These are phyloP conservation scores for Vaccinium darrowii DNA, from an alignment of 148 eudicot genomes.

Conservation along the genomic window DNA sequence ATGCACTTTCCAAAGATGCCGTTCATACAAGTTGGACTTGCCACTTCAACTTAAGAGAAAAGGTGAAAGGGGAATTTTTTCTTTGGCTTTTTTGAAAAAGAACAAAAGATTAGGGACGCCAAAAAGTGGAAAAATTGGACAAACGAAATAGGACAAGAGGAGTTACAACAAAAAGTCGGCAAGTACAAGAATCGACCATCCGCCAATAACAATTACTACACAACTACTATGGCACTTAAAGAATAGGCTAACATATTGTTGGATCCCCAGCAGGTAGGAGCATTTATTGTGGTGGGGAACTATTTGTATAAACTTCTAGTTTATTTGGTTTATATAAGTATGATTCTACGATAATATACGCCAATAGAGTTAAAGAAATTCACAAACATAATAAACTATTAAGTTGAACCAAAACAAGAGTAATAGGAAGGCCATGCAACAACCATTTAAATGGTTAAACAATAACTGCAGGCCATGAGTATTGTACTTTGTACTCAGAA, in stretches of 20 bases:
- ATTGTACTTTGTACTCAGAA: neutral
- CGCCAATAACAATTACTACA: neutral
- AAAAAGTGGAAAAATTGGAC: neutral
- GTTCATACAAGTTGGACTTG: neutral
- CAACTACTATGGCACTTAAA: neutral
- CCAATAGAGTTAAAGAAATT: neutral
- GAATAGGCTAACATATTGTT: neutral
- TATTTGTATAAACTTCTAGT: neutral
- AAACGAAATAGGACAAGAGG: neutral
- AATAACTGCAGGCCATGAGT: neutral
- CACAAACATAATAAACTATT: neutral
- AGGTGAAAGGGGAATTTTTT: neutral
- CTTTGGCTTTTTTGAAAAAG: neutral
- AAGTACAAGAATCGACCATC: neutral
- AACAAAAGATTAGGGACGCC: neutral
- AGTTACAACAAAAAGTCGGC: neutral
- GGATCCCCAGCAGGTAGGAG: neutral
- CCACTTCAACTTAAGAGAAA: neutral
- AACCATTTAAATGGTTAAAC: neutral
- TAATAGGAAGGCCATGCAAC: conserved; percentile 2
- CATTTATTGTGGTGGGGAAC: neutral
- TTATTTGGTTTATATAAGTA: neutral
- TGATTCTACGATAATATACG: neutral
- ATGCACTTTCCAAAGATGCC: neutral
- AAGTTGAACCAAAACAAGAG: neutral